These are phyloP conservation scores for Lecanoromycetidae sp. DNA, from an alignment of 2,329 filamentous ascomycete genomes.

Conservation along the genomic window DNA sequence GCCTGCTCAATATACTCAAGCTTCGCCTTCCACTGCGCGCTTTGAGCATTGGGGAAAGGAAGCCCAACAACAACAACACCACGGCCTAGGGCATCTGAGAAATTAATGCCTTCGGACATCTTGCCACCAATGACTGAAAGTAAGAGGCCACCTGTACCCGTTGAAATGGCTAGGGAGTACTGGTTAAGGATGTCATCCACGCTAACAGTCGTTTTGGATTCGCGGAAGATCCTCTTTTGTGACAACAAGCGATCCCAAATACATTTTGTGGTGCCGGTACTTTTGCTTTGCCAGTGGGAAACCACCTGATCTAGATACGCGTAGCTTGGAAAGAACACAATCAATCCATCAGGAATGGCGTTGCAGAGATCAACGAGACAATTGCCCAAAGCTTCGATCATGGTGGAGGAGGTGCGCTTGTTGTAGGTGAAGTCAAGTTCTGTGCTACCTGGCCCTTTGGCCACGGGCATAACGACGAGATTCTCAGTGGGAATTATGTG, in stretches of 20 bases:
- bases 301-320: constrained; percentile 71
- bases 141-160: constrained; percentile 58
- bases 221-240: constrained; percentile 51
- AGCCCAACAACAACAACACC: constrained; percentile 86
- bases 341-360: constrained; percentile 73
- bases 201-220: constrained; percentile 34
- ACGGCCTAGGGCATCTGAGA: constrained; percentile 78
- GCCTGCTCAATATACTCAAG: constrained; percentile 70
- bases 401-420: constrained; percentile 54
- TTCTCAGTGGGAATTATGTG: constrained; percentile 82
- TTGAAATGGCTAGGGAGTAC: constrained; percentile 58
- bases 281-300: constrained; percentile 43
- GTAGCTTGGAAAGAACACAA: constrained; percentile 94
- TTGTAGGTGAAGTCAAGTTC: constrained; percentile 83
- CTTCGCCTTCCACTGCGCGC: constrained; percentile 86
- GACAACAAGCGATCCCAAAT: constrained; percentile 48
- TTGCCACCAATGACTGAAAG: constrained; percentile 89
- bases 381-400: constrained; percentile 62
- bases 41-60: constrained; percentile 82
- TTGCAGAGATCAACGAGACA: constrained; percentile 60
- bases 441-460: constrained; percentile 33
- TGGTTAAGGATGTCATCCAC: constrained; percentile 59
- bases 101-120: constrained; percentile 96
- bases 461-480: constrained; percentile 65
- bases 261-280: constrained; percentile 25